Conservation (phyloP, 2,329 filamentous ascomycete genomes). For the Albifimbria verrucaria region DNA sequence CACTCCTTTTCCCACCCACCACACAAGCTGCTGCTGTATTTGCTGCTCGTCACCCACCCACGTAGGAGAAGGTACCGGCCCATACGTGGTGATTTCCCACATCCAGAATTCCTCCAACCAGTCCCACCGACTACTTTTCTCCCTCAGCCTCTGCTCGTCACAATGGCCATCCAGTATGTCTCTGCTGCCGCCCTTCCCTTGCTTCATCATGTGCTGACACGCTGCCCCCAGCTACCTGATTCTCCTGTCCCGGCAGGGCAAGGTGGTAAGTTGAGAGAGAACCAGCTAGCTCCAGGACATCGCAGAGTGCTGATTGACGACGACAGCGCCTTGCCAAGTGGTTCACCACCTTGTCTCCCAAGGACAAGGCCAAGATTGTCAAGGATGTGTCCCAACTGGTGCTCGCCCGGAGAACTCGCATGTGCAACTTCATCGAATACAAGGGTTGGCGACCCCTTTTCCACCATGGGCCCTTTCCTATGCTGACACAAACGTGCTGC, state of each 20-base stretch:
- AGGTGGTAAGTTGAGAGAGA: slow-evolving; percentile 71
- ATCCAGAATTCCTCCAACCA: slow-evolving; percentile 17
- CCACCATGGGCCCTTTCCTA: no score
- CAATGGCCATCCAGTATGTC: slow-evolving; percentile 43
- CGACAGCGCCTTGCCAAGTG: slow-evolving; percentile 93
- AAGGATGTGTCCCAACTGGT: slow-evolving; percentile 99
- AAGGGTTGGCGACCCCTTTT: slow-evolving; percentile 64
- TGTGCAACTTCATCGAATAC: slow-evolving; percentile 99
- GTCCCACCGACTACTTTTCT: slow-evolving; percentile 14
- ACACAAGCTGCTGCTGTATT: slow-evolving; percentile 4
- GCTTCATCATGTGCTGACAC: slow-evolving; percentile 16
- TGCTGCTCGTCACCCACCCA: background rate
- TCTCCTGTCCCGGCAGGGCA: slow-evolving; percentile 94
- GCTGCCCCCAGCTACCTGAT: slow-evolving; percentile 76
- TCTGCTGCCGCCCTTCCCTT: slow-evolving; percentile 9
- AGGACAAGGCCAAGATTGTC: slow-evolving; percentile 99
- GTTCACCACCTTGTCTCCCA: slow-evolving; percentile 97
- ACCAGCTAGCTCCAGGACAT: slow-evolving; percentile 7
- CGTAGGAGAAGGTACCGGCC: slow-evolving; percentile 5
- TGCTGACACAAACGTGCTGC: slow-evolving; percentile 12
- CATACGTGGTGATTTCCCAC: slow-evolving; percentile 11
- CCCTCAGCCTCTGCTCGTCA: slow-evolving; percentile 13
- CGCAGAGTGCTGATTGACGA: slow-evolving; percentile 14
- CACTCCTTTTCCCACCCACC: background rate
- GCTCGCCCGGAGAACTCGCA: slow-evolving; percentile 89